Evolutionary conservation across 2,329 filamentous ascomycete species (phyloP), one percentile per base, ranked within the genome.

Genomic region (Curvularia sp.): DNA sequence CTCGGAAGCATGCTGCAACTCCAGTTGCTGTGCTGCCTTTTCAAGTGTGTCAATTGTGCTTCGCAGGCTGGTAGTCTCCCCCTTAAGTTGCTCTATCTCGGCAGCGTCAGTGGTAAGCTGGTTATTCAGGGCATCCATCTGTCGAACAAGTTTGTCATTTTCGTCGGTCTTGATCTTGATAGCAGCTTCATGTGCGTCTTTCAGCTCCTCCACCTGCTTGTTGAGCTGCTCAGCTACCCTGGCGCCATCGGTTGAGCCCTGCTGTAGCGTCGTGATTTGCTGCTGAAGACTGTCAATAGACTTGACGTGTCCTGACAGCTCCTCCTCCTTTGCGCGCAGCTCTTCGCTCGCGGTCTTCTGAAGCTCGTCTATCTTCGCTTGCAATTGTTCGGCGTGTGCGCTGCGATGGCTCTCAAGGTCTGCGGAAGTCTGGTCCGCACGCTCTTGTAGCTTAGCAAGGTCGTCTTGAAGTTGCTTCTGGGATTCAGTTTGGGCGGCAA

Each of bases 21-120:
- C 66, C 34, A 72, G 62, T 47, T 75, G 68, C 42, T 71, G 64
- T 3, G 73, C 69, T 6, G 61, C 45, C 23, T 75, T 62, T 48
- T 76, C 73, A 8, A 76, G 63, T 19, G 67, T 73, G 25, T 74
- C 59, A n/a, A 77, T 64, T 1, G 72, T 76, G 56, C 66, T 74
- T 32, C 65, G 63, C 9, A 77, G 63, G 23, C 68, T 56, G 47
- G 72, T 68, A 19, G 66, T 64, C 47, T 76, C 72, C 9, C 64
- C 64, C 46, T 68, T 74, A 23, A 74, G 43, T 23, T 66, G 63
- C 46, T 74, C 64, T 1, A 74, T 49, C 42, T 72, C 63, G 3
- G 65, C 49, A 5, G 72, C 67, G 55, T 76, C 74, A 3, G 67
- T 60, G 32, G 61, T 66, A 8, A 77, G 66, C 56, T 77, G 72